Evolutionary conservation across 352 stramenopile genomes (phyloP).

Genomic region (Pythium dissimile): DNA sequence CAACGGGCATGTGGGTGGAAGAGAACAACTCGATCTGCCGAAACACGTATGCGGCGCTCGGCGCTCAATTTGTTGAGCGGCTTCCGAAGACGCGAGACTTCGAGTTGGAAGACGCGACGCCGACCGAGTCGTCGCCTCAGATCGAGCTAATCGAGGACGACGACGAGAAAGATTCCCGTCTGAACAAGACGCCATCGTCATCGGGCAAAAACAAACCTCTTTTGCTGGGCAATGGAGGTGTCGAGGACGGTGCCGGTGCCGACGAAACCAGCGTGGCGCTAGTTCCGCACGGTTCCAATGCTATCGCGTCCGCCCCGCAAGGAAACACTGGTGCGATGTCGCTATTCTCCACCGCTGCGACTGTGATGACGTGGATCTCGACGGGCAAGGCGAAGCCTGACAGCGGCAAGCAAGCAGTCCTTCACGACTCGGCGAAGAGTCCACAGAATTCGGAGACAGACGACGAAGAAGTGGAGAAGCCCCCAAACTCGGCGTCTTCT

Average conservation of each 20-base stretch:
- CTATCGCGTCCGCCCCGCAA: neutral
- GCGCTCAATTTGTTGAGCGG: conserved; percentile 59
- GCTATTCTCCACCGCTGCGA: conserved; percentile 39
- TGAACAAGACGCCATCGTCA: conserved; percentile 4
- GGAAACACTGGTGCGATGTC: conserved; percentile 29
- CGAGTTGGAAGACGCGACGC: conserved; percentile 12
- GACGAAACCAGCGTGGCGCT: conserved; percentile 14
- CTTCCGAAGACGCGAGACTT: conserved; percentile 7
- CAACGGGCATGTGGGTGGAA: conserved; percentile 80
- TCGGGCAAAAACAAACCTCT: conserved; percentile 14
- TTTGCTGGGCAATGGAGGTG: conserved; percentile 16
- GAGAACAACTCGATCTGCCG: conserved; percentile 83
- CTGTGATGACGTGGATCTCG: conserved; percentile 64
- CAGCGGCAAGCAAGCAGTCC: conserved; percentile 5
- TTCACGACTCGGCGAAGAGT: conserved; percentile 23
- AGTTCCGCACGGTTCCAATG: conserved; percentile 11
- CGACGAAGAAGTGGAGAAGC: conserved; percentile 70
- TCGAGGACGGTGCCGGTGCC: neutral
- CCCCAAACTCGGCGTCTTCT: conserved; percentile 45
- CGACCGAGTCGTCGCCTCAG: conserved; percentile 4
- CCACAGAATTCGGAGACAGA: conserved; percentile 76
- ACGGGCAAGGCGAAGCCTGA: conserved; percentile 40
- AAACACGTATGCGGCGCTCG: conserved; percentile 67
- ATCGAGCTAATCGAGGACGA: conserved; percentile 23
- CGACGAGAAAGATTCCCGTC: neutral